Base-by-base conservation (phyloP, 331 rosid genomes). In the Rosa hybrid region DNA sequence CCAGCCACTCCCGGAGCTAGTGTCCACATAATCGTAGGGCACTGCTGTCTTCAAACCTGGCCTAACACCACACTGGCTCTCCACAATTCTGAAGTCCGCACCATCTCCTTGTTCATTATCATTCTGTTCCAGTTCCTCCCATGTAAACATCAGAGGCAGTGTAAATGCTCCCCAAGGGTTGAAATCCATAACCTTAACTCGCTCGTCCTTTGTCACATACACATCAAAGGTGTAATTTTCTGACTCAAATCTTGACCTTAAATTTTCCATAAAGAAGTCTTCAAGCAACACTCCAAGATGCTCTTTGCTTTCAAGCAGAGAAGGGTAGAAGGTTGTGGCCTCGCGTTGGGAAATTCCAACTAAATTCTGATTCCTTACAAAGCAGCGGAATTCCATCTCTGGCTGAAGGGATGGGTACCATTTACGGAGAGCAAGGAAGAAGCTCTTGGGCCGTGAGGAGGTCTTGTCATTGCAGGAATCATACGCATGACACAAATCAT, bases 41-140 rank as follows among this genome's bases (percentile, higher is more conserved):
- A 94, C 92, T 57, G 97, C 97, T 2, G 97, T 91, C 89, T 92
- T 92, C 71, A 92, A 79, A 45, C 97, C 92, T n/a, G 95, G 97
- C 89, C 97, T 83, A 51, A 92, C 95, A 64, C 70, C 94, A 44
- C 92, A 89, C 69, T 83, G 92, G 64, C 90, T 88, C 88, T 92
- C 97, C 49, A 91, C 89, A 75, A 92, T 88, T 83, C 97, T 88
- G 21, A 92, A 86, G 41, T 89, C 90, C 63, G 82, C 80, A 50
- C 49, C 83, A 27, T 85, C 88, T 16, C 62, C 83, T 44, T 54
- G 82, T 54, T 74, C 93, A 18, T 62, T 64, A 1, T 0, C 18
- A 14, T 44, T 76, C 74, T 82, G 71, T 76, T 83, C 97, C 82
- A 94, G 74, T 72, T 91, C 97, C 75, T 91, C 92, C 97, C 97